Evolutionary conservation across 179 eudicot species (phyloP).

Genomic region (Heliamphora pulchella): DNA sequence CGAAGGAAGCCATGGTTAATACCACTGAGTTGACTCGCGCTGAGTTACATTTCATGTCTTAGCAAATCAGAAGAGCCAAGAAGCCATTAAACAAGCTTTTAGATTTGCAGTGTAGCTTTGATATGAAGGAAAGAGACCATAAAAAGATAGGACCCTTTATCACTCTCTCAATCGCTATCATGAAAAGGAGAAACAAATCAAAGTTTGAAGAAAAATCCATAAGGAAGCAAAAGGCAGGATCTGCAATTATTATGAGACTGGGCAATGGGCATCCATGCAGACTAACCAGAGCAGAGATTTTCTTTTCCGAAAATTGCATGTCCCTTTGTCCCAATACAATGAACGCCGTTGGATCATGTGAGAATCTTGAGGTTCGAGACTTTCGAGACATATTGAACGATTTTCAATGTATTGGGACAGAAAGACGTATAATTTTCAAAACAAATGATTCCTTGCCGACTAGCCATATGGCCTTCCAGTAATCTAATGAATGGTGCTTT

Average conservation of each 20-base stretch:
- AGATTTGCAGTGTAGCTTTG: constrained; percentile 6
- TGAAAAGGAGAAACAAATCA: background rate
- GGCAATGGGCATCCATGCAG: background rate
- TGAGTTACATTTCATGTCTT: background rate
- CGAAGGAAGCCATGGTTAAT: background rate
- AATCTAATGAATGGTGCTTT: constrained; percentile 26
- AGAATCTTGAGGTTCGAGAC: too few species aligned
- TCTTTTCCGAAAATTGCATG: too few species aligned
- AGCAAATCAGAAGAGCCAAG: background rate
- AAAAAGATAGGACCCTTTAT: background rate
- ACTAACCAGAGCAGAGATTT: background rate
- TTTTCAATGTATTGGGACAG: too few species aligned
- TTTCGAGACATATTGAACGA: too few species aligned
- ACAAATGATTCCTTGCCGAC: too few species aligned
- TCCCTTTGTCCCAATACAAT: too few species aligned
- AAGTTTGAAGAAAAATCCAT: background rate
- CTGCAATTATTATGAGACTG: background rate
- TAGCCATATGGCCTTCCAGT: constrained; percentile 1
- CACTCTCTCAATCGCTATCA: constrained; percentile 10
- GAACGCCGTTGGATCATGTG: too few species aligned
- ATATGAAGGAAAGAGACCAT: background rate
- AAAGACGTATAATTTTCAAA: too few species aligned
- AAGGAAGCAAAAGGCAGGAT: constrained; percentile 11
- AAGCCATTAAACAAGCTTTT: background rate
- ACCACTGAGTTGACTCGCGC: background rate